A percentile compares a stretch with the other conserved stretches of the same genome.
phyloP scores from a whole-genome alignment of 2,329 filamentous ascomycete genomes.

The Aspergillus phoenicis region DNA sequence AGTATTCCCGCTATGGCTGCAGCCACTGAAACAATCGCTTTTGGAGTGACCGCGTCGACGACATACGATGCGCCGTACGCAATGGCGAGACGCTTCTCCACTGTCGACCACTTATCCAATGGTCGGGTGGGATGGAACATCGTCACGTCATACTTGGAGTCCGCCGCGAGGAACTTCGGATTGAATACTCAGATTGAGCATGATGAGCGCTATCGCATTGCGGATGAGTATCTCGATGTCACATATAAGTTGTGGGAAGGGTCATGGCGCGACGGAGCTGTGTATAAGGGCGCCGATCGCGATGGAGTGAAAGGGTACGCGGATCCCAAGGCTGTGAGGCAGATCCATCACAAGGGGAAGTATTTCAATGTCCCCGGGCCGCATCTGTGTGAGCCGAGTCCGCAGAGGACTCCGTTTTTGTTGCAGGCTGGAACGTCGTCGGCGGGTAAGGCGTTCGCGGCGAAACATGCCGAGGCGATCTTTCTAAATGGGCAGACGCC shows the following conservation, averaged over 20 bases:
- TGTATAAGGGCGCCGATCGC: slow-evolving; percentile 20
- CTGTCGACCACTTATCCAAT: slow-evolving; percentile 55
- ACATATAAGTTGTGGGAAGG: slow-evolving; percentile 56
- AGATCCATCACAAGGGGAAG: slow-evolving; percentile 44
- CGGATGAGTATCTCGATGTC: slow-evolving; percentile 53
- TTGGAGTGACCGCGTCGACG: slow-evolving; percentile 58
- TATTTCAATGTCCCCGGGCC: slow-evolving; percentile 50
- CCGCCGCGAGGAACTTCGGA: slow-evolving; percentile 52
- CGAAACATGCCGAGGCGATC: slow-evolving; percentile 49
- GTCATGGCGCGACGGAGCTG: slow-evolving; percentile 51
- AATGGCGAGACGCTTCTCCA: slow-evolving; percentile 57
- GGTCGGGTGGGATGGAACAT: slow-evolving; percentile 59
- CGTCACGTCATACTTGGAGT: slow-evolving; percentile 53
- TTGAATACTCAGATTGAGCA: slow-evolving; percentile 51
- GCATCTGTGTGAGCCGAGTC: slow-evolving; percentile 49
- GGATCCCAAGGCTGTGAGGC: slow-evolving; percentile 37
- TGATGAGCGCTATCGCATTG: slow-evolving; percentile 53
- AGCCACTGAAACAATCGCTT: slow-evolving; percentile 50
- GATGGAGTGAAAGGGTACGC: slow-evolving; percentile 32
- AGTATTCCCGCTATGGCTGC: slow-evolving; percentile 51
- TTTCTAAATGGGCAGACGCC: slow-evolving; percentile 51
- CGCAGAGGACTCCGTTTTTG: slow-evolving; percentile 52
- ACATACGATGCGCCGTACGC: slow-evolving; percentile 60
- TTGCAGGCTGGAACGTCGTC: slow-evolving; percentile 52
- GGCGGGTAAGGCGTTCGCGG: slow-evolving; percentile 51